Conservation (phyloP, 768 basidiomycete species). For the Paxillus ammoniavirescens region DNA sequence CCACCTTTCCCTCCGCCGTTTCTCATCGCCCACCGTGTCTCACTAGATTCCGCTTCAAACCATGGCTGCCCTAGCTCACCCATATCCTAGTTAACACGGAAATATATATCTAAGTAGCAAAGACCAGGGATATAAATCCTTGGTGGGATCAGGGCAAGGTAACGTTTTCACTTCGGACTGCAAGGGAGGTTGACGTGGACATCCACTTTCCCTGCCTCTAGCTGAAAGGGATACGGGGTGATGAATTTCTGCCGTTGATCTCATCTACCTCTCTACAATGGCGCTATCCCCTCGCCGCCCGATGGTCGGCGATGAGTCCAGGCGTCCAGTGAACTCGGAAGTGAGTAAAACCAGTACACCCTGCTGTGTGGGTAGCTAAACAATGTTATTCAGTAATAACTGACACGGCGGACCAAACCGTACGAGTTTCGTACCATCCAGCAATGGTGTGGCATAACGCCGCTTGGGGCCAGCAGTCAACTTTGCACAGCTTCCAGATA, state of each 20-base stretch:
- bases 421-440: conserved; percentile 3
- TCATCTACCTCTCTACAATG: background rate
- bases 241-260: background rate
- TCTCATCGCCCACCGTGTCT: conserved; percentile 26
- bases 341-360: conserved; percentile 10
- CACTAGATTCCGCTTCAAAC: conserved; percentile 13
- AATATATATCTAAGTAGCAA: background rate
- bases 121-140: background rate
- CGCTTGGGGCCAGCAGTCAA: conserved; percentile 5
- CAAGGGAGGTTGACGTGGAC: conserved; percentile 10
- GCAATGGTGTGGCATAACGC: conserved; percentile 3
- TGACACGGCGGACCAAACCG: background rate
- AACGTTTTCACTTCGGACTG: conserved; percentile 11
- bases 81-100: background rate
- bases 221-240: background rate
- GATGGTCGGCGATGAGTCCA: conserved; percentile 20
- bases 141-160: conserved; percentile 27
- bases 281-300: conserved; percentile 15
- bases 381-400: background rate
- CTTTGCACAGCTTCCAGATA: conserved; percentile 25
- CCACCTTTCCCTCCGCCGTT: conserved; percentile 28
- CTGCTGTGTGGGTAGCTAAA: conserved; percentile 16
- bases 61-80: background rate
- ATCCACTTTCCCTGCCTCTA: background rate
- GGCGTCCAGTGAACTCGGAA: background rate